phyloP scores from a whole-genome alignment of 768 basidiomycete genomes.

The Polyporus arcularius region DNA sequence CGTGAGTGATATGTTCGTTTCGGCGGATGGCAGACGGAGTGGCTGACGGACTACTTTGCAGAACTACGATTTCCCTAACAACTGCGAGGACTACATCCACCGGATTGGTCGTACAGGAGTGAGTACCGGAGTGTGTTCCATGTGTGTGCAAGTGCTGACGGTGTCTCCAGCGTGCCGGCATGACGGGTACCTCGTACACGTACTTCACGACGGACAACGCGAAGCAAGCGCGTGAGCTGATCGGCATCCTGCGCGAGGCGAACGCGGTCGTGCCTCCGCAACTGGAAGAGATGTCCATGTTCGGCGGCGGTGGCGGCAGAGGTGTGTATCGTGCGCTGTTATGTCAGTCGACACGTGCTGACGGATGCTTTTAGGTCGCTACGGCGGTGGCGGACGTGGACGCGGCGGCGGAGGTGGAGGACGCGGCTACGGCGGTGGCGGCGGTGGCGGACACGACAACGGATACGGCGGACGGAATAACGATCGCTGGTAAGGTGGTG shows the following conservation, averaged over 20 bases:
- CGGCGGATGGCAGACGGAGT: neutral
- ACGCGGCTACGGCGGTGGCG: conserved; percentile 42
- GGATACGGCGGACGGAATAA: conserved; percentile 37
- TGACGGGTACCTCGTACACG: conserved; percentile 90
- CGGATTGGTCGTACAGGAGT: conserved; percentile 98
- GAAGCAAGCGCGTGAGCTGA: conserved; percentile 90
- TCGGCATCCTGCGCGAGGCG: conserved; percentile 83
- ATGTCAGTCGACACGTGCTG: conserved; percentile 4
- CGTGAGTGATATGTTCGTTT: conserved; percentile 44
- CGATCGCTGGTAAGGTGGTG: conserved; percentile 34
- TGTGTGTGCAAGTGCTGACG: neutral
- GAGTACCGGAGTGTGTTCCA: conserved; percentile 21
- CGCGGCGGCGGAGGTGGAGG: conserved; percentile 46
- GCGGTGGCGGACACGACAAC: conserved; percentile 43
- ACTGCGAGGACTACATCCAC: conserved; percentile 98
- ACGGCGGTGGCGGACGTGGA: conserved; percentile 43
- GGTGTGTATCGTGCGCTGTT: conserved; percentile 41
- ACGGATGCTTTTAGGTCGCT: conserved; percentile 51
- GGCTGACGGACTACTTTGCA: conserved; percentile 31
- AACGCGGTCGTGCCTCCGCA: conserved; percentile 86
- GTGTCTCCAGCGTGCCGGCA: conserved; percentile 72
- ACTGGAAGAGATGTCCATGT: conserved; percentile 91
- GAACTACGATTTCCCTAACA: conserved; percentile 99
- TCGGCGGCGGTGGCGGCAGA: conserved; percentile 76
- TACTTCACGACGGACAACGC: conserved; percentile 98